A percentile compares a stretch with the other conserved stretches of the same genome.
These are phyloP conservation scores for Stevia rebaudiana DNA, from an alignment of 140 eudicot genomes.

Conservation along the genomic window DNA sequence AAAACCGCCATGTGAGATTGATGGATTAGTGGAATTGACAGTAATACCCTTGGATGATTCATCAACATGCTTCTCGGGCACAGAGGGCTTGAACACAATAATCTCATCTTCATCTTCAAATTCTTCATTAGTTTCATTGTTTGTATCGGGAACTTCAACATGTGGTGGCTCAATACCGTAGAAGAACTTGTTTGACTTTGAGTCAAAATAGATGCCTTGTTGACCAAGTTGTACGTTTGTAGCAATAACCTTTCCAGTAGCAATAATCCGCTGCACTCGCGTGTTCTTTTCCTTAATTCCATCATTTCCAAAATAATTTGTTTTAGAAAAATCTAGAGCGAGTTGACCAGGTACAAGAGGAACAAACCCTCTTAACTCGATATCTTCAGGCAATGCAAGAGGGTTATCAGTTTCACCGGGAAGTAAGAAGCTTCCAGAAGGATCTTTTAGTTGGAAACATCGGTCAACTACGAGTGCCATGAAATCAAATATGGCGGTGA, in stretches of 20 bases:
- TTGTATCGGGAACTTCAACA: conserved; percentile 16
- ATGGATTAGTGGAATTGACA: conserved; percentile 23
- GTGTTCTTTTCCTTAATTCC: conserved; percentile 53
- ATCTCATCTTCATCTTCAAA: conserved; percentile 91
- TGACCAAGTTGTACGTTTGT: conserved; percentile 43
- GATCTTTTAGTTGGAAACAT: conserved; percentile 56
- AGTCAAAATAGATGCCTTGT: conserved; percentile 60
- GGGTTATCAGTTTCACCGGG: conserved; percentile 74
- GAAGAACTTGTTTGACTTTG: conserved; percentile 42
- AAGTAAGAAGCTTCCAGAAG: conserved; percentile 64
- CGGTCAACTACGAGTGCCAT: conserved; percentile 68
- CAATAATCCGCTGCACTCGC: conserved; percentile 68
- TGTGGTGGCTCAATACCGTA: conserved; percentile 60
- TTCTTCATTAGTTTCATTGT: conserved; percentile 34
- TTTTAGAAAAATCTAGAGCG: conserved; percentile 66
- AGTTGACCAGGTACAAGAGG: conserved; percentile 72
- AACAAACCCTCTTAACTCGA: conserved; percentile 78
- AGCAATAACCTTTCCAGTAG: conserved; percentile 85
- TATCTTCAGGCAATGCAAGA: conserved; percentile 73
- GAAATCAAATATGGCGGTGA: conserved; percentile 65
- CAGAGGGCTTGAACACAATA: conserved; percentile 74
- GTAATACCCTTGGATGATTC: conserved; percentile 33
- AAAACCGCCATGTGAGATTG: conserved; percentile 34
- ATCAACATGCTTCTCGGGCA: conserved; percentile 46
- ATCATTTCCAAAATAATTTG: conserved; percentile 49